Percentiles rank a stretch among this genome's conserved stretches.
Conservation (phyloP, 2,329 filamentous ascomycete genomes). For the Nothopassalora personata region DNA sequence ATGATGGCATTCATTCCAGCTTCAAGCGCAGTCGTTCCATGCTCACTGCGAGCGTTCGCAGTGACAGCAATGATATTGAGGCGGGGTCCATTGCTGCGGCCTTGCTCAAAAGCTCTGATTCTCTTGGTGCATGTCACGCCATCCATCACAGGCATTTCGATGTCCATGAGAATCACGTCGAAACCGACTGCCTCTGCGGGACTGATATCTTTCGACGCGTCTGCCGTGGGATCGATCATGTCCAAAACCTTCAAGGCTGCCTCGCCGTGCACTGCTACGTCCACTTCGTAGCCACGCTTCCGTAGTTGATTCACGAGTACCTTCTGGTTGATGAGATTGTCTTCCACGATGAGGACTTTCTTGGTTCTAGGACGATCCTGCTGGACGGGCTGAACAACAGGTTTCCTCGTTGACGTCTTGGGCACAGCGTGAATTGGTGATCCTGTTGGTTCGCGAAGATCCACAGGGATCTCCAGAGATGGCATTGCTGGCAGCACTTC, state of each 20-base stretch:
- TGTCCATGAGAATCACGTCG: conserved; percentile 27
- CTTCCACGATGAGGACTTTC: conserved; percentile 22
- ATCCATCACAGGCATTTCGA: conserved; percentile 32
- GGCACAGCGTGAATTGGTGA: background rate
- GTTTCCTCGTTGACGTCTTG: background rate
- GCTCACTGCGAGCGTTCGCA: conserved; percentile 28
- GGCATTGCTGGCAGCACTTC: background rate
- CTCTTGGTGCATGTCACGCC: conserved; percentile 23
- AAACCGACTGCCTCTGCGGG: conserved; percentile 11
- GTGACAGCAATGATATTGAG: conserved; percentile 29
- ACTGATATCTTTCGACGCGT: background rate
- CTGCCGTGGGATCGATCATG: conserved; percentile 5
- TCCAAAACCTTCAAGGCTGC: conserved; percentile 25
- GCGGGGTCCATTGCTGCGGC: conserved; percentile 7
- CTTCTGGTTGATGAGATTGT: conserved; percentile 30
- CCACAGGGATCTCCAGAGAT: conserved; percentile 3
- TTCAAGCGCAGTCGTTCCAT: conserved; percentile 23
- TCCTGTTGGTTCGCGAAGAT: background rate
- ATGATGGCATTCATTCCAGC: conserved; percentile 25
- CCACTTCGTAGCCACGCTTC: conserved; percentile 22
- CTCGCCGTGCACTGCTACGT: conserved; percentile 23
- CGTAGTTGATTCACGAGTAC: conserved; percentile 25
- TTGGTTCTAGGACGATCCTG: background rate
- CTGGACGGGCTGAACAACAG: background rate
- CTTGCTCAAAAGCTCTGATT: conserved; percentile 25